Conservation (phyloP, 106 monocot species). For the Phalaenopsis aphrodite region DNA sequence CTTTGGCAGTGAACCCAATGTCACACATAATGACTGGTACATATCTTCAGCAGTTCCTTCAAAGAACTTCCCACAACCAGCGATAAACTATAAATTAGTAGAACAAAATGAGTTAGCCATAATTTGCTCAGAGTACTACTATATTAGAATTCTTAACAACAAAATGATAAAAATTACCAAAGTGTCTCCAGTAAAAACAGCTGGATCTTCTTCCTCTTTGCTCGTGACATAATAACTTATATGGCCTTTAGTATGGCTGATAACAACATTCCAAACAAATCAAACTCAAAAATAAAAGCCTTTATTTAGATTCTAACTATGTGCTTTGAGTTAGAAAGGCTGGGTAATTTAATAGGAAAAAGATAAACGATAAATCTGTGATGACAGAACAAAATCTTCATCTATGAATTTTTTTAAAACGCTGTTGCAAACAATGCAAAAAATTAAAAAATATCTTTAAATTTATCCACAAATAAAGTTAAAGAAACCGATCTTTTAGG, state of each 20-base stretch:
- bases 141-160: background rate
- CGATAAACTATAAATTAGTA: constrained; percentile 58
- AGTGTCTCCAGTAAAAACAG: constrained; percentile 97
- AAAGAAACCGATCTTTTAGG: background rate
- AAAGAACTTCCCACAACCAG: constrained; percentile 96
- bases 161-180: constrained; percentile 39
- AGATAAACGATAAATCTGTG: background rate
- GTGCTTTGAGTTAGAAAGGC: background rate
- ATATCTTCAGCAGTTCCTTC: constrained; percentile 97
- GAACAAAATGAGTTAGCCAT: background rate
- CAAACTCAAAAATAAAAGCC: background rate
- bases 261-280: constrained; percentile 5
- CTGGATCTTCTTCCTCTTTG: constrained; percentile 60
- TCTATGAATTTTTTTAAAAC: background rate
- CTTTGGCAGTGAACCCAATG: constrained; percentile 86
- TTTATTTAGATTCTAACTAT: background rate
- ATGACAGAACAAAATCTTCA: background rate
- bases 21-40: constrained; percentile 88
- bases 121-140: background rate
- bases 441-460: background rate
- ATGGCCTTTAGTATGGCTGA: constrained; percentile 94
- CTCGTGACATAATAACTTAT: constrained; percentile 85
- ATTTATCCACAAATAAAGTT: background rate
- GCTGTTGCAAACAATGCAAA: background rate
- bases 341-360: background rate